phyloP scores from a whole-genome alignment of 2,329 filamentous ascomycete species.

The Aspergillus fumigatiaffinis region DNA sequence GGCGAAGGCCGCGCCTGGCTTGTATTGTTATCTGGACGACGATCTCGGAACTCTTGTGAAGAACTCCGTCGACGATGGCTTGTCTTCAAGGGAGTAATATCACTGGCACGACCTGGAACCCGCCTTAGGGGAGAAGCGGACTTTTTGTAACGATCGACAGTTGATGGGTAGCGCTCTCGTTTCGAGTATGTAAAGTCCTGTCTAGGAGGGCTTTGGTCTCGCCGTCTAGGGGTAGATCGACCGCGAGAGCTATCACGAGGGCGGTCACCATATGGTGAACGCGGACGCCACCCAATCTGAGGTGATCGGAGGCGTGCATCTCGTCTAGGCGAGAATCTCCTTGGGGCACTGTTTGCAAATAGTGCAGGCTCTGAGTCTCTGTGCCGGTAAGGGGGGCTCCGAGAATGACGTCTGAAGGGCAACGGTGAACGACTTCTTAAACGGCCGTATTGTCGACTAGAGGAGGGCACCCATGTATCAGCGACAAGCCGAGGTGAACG shows the following conservation, averaged over 20 bases:
- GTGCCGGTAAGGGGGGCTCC: conserved; percentile 37
- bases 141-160: conserved; percentile 26
- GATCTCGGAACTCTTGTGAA: conserved; percentile 48
- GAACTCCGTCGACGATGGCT: conserved; percentile 52
- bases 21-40: conserved; percentile 46
- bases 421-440: conserved; percentile 42
- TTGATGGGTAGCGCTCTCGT: conserved; percentile 30
- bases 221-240: conserved; percentile 32
- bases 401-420: conserved; percentile 39
- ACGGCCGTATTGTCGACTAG: conserved; percentile 29
- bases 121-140: conserved; percentile 46
- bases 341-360: conserved; percentile 32
- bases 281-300: conserved; percentile 34
- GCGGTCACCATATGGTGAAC: conserved; percentile 35
- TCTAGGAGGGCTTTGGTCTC: conserved; percentile 34
- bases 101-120: conserved; percentile 24
- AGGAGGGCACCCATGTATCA: conserved; percentile 41
- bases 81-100: conserved; percentile 32
- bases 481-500: conserved; percentile 36
- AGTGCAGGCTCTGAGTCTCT: conserved; percentile 32
- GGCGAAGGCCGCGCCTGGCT: conserved; percentile 50
- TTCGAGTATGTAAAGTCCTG: conserved; percentile 30
- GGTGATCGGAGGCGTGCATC: conserved; percentile 39
- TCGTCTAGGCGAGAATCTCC: conserved; percentile 40
- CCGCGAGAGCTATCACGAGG: conserved; percentile 28